These are phyloP conservation scores for Tricholoma sp. DNA, from an alignment of 768 basidiomycete genomes.

Conservation along the genomic window DNA sequence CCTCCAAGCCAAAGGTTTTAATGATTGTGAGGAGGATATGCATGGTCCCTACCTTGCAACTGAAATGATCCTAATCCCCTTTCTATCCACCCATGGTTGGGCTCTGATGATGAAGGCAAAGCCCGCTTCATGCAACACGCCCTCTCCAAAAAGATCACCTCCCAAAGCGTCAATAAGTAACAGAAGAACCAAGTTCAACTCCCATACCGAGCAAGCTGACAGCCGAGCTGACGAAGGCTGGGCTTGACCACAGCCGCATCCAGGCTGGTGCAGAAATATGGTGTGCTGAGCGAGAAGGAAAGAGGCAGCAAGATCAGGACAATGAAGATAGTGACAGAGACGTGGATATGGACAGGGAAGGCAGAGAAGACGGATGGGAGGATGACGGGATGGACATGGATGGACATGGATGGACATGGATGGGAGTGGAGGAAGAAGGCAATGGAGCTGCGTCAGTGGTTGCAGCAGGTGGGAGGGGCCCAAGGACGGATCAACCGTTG, in stretches of 20 bases:
- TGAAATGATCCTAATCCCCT: too few species aligned
- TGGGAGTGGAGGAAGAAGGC: constrained; percentile 51
- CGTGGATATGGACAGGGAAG: too few species aligned
- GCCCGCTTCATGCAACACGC: constrained; percentile 54
- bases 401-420: constrained; percentile 45
- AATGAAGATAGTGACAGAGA: constrained; percentile 30
- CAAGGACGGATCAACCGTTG: too few species aligned
- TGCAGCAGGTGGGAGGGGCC: too few species aligned
- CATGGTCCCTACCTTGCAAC: too few species aligned
- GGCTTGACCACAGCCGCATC: constrained; percentile 83
- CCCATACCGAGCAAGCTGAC: constrained; percentile 77
- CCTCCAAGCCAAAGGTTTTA: constrained; percentile 92
- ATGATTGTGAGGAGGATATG: constrained; percentile 89
- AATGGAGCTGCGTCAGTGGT: constrained; percentile 53
- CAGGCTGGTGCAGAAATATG: constrained; percentile 81
- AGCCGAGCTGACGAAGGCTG: constrained; percentile 74
- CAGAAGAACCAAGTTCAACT: constrained; percentile 80
- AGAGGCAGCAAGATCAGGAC: constrained; percentile 49
- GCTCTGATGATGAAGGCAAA: constrained; percentile 79
- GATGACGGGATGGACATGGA: constrained; percentile 45
- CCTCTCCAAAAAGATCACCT: constrained; percentile 62
- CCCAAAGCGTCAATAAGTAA: constrained; percentile 79
- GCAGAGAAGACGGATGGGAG: constrained; percentile 30
- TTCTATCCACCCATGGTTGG: constrained; percentile 33
- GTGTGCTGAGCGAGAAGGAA: constrained; percentile 67